Evolutionary conservation across 2,329 filamentous ascomycete species (phyloP).

Genomic region (Colletotrichum sidae): DNA sequence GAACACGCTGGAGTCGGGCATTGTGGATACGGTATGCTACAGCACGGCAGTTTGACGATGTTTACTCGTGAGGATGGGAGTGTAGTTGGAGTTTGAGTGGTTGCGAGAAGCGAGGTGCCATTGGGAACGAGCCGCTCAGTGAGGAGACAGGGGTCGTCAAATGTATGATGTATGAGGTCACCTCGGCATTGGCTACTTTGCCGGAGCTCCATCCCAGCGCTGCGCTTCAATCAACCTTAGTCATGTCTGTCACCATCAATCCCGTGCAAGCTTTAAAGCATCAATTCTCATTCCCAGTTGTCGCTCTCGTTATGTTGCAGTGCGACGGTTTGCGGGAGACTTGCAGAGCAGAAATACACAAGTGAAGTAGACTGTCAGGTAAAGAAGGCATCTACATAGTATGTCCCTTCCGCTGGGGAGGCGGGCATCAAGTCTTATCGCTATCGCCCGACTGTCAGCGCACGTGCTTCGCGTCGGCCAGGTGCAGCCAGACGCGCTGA

Average conservation of each 20-base stretch:
- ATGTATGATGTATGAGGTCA: conserved; percentile 35
- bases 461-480: conserved; percentile 38
- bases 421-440: background rate
- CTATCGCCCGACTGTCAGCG: background rate
- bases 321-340: no score
- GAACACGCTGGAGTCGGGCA: conserved; percentile 65
- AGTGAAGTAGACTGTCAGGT: background rate
- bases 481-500: conserved; percentile 14
- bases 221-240: conserved; percentile 1
- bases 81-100: conserved; percentile 5
- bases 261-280: no score
- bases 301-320: no score
- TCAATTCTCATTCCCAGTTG: no score
- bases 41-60: background rate
- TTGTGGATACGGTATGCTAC: conserved; percentile 43
- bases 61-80: background rate
- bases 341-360: no score
- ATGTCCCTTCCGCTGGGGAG: background rate
- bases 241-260: background rate
- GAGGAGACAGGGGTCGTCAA: conserved; percentile 23
- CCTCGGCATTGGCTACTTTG: conserved; percentile 15
- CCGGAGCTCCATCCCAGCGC: conserved; percentile 14
- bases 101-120: conserved; percentile 13
- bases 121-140: conserved; percentile 21
- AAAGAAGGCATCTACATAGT: background rate